A percentile compares a stretch with the other conserved stretches of the same genome.
phyloP scores from a whole-genome alignment of 179 eudicot genomes.

The Camellia oleifera region DNA sequence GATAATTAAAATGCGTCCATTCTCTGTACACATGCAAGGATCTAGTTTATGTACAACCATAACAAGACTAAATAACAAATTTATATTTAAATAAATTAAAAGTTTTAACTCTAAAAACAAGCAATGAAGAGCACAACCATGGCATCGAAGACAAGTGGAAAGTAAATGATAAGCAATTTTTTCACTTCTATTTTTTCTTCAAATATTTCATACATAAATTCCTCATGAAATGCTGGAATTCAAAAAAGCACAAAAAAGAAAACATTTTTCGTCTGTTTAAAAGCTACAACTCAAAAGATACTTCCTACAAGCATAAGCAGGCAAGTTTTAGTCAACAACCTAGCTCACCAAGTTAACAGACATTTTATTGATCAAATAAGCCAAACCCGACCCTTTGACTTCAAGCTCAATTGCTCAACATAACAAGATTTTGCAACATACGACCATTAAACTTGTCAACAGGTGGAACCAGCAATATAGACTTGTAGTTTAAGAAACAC shows the following conservation, averaged over 20 bases:
- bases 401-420: neutral
- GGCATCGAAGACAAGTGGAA: neutral
- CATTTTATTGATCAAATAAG: neutral
- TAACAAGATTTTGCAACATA: neutral
- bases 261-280: neutral
- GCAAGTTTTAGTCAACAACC: neutral
- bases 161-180: neutral
- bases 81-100: neutral
- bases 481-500: neutral
- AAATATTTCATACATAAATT: neutral
- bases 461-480: neutral
- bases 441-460: neutral
- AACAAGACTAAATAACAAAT: neutral
- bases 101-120: neutral
- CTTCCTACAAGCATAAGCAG: neutral
- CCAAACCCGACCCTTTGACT: neutral
- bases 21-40: slow-evolving; percentile 47
- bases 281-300: neutral
- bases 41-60: neutral
- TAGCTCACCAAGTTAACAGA: neutral
- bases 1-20: slow-evolving; percentile 69
- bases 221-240: neutral
- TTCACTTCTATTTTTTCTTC: neutral
- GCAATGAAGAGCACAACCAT: neutral
- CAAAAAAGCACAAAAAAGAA: neutral